Evolutionary conservation across 495 filamentous ascomycete species (phyloP).

Genomic region (Hyphodiscus hymeniophilus): DNA sequence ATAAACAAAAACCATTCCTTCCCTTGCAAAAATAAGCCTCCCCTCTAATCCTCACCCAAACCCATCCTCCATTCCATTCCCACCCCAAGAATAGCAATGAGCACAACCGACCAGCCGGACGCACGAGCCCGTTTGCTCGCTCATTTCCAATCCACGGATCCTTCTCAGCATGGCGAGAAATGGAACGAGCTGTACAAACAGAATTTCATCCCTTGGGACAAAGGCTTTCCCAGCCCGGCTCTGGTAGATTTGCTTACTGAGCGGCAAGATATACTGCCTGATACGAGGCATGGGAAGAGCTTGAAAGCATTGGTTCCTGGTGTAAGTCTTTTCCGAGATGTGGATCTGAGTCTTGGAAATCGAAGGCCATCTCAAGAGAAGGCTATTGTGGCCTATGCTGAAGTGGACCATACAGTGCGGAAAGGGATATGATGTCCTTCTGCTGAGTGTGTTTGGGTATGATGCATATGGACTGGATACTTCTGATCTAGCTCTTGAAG

Average conservation of each 20-base stretch:
- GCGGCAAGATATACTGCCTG: conserved; percentile 29
- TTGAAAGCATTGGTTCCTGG: conserved; percentile 53
- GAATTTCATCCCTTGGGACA: conserved; percentile 57
- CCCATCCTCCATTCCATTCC: too few species aligned
- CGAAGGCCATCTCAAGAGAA: too few species aligned
- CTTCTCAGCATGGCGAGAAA: conserved; percentile 27
- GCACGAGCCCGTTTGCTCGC: conserved; percentile 22
- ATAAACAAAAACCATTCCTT: too few species aligned
- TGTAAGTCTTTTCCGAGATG: too few species aligned
- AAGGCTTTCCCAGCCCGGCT: conserved; percentile 55
- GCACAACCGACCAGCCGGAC: conserved; percentile 16
- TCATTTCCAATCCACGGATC: conserved; percentile 22
- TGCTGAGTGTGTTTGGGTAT: conserved; percentile 63
- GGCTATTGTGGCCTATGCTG: too few species aligned
- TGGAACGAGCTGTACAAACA: conserved; percentile 64
- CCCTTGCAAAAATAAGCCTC: too few species aligned
- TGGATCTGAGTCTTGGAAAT: too few species aligned
- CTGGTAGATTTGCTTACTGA: conserved; percentile 50
- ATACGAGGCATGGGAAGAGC: conserved; percentile 1
- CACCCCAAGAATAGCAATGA: too few species aligned
- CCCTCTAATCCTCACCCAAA: too few species aligned
- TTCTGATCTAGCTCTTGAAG: conserved; percentile 46
- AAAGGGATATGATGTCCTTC: conserved; percentile 63
- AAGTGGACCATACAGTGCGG: too few species aligned
- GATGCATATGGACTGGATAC: conserved; percentile 68